Evolutionary conservation across 139 green algal genomes (phyloP), one percentile per base, ranked within the genome.

Genomic region (Yamagishiella unicocca): DNA sequence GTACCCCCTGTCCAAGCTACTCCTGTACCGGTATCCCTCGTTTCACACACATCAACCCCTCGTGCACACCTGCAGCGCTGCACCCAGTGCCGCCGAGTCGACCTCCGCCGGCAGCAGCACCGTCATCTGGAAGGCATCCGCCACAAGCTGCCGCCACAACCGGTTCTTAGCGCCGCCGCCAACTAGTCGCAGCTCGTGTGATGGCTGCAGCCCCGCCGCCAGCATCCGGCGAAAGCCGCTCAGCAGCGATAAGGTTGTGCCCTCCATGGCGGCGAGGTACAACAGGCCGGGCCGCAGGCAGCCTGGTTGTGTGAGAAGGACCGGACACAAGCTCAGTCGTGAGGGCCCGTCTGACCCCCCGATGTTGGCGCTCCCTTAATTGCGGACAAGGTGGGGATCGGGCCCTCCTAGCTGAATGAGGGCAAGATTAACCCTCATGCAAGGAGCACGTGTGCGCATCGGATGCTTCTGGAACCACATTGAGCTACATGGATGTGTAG

Each of bases 201-300:
- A 82, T 7, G 82, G 70, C 55, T 33, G 70, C 58, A 96, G 73
- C 25, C 93, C 93, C 70, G 93, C 87, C 0, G 70, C 45, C 67
- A 89, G 7, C 89, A 95, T 92, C 17, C 83, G 54, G 2, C 66
- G 74, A 27, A 92, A 82, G 58, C 94, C 96, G 8, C 87, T 89
- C 31, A 96, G 84, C 37, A 99, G 89, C n/a, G 90, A 92, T 40
- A 96, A 95, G 10, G 96, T 98, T 54, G 90, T 93, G 0, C 96
- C 96, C 87, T 99, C 96, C 22, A 99, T 78, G 5, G 96, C 96
- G 3, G 96, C 95, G 1, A 96, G 89, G 91, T 98, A 99, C 37
- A 98, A 50, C 58, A 97, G 77, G 2, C 95, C 96, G 2, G 95
- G 94, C 17, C 82, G 70, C 62, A 93, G 45, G 33, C 87, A 58